A percentile compares a stretch with the other conserved stretches of the same genome.
These are phyloP conservation scores for Lizonia empirigonia DNA, from an alignment of 2,329 filamentous ascomycete genomes.

Conservation along the genomic window DNA sequence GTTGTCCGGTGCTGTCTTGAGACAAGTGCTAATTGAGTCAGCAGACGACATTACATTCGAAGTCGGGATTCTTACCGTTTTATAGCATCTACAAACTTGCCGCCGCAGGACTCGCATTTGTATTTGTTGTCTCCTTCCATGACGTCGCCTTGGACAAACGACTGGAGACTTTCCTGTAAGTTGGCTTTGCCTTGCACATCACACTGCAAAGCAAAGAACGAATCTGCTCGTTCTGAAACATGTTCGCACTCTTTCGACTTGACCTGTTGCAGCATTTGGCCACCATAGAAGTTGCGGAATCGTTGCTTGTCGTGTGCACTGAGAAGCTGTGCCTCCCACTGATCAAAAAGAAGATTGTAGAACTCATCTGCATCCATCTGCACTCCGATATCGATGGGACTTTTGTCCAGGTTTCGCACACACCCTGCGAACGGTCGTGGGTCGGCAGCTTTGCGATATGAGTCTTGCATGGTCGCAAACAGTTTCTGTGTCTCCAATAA, in stretches of 20 bases:
- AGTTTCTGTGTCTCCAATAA: constrained; percentile 78
- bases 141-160: constrained; percentile 95
- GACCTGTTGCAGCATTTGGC: constrained; percentile 90
- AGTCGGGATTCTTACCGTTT: constrained; percentile 65
- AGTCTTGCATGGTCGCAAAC: constrained; percentile 86
- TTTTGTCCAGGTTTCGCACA: constrained; percentile 82
- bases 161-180: constrained; percentile 84
- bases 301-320: constrained; percentile 69
- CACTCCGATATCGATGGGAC: constrained; percentile 79
- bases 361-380: constrained; percentile 99
- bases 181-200: constrained; percentile 91
- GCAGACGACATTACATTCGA: too few relatives aligned
- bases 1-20: constrained; percentile 92
- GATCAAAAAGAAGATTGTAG: constrained; percentile 90
- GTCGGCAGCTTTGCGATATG: constrained; percentile 73
- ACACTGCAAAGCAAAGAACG: constrained; percentile 93
- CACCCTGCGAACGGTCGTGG: constrained; percentile 73
- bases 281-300: constrained; percentile 86
- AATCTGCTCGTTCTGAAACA: constrained; percentile 86
- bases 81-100: constrained; percentile 84
- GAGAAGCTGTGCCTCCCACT: constrained; percentile 82
- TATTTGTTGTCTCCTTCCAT: constrained; percentile 99
- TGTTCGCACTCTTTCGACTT: constrained; percentile 94
- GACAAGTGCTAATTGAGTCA: constrained; percentile 67
- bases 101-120: constrained; percentile 88